These are phyloP conservation scores for Lodderomyces jiufengensis DNA, from an alignment of 1,139 yeast species.

Conservation along the genomic window DNA sequence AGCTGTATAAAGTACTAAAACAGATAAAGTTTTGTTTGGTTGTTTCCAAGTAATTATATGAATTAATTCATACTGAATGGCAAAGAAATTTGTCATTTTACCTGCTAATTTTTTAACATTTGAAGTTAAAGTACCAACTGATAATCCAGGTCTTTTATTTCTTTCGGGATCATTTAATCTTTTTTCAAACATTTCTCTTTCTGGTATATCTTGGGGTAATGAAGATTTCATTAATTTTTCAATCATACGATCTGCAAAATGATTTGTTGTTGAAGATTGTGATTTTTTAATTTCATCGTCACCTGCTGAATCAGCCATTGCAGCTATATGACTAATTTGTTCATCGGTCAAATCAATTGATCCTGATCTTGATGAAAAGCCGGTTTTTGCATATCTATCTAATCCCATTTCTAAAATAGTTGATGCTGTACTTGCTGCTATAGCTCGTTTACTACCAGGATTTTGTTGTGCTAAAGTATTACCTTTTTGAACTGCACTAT, in stretches of 20 bases:
- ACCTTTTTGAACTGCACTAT: conserved; percentile 15
- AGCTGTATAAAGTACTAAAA: conserved; percentile 52
- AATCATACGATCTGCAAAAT: conserved; percentile 56
- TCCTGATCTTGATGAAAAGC: conserved; percentile 13
- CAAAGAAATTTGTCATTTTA: conserved; percentile 51
- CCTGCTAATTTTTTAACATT: conserved; percentile 53
- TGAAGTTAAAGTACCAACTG: conserved; percentile 44
- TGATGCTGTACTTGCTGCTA: conserved; percentile 59
- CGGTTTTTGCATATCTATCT: conserved; percentile 26
- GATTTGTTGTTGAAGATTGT: conserved; percentile 19
- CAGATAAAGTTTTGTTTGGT: conserved; percentile 55
- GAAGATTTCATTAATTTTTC: conserved; percentile 49
- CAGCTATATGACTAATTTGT: conserved; percentile 18
- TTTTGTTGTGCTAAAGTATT: conserved; percentile 26
- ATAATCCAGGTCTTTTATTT: conserved; percentile 44
- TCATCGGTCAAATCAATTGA: conserved; percentile 15
- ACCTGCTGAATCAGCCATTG: conserved; percentile 25
- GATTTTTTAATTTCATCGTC: conserved; percentile 11
- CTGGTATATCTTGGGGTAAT: conserved; percentile 42
- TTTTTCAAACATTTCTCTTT: conserved; percentile 40
- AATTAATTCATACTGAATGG: conserved; percentile 52
- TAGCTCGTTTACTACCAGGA: conserved; percentile 40
- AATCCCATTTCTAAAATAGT: conserved; percentile 52
- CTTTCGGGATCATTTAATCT: conserved; percentile 46
- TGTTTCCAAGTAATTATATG: conserved; percentile 60